A percentile compares a stretch with the other conserved stretches of the same genome.
Conservation (phyloP, 768 basidiomycete genomes). For the Dentipellis sp. region DNA sequence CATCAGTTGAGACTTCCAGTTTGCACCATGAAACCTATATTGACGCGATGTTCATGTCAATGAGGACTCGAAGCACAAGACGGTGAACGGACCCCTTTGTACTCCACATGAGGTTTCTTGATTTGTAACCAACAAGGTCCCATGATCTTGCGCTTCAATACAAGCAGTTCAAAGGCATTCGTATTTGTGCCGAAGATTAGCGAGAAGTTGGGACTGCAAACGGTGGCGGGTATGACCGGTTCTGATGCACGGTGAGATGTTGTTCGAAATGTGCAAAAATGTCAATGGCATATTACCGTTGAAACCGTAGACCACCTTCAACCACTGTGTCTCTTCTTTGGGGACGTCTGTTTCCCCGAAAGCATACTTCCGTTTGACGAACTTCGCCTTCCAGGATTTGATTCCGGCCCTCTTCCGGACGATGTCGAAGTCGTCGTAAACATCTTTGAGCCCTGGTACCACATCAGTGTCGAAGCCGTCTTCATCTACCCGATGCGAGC, state of each 20-base stretch:
- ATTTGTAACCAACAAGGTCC: slow-evolving; percentile 96
- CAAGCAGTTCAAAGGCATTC: slow-evolving; percentile 86
- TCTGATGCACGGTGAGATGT: slow-evolving; percentile 30
- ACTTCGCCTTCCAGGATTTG: slow-evolving; percentile 66
- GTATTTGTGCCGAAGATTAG: slow-evolving; percentile 89
- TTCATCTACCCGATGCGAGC: slow-evolving; percentile 49
- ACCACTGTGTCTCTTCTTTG: slow-evolving; percentile 70
- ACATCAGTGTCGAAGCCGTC: slow-evolving; percentile 66
- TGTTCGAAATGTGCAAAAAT: not conserved
- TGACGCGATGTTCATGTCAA: not conserved
- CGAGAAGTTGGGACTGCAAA: slow-evolving; percentile 76
- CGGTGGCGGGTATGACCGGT: slow-evolving; percentile 60
- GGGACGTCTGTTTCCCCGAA: slow-evolving; percentile 85
- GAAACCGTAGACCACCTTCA: slow-evolving; percentile 91
- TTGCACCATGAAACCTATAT: slow-evolving; percentile 93
- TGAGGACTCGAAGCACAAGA: not conserved
- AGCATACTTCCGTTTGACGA: slow-evolving; percentile 84
- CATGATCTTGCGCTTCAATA: slow-evolving; percentile 96
- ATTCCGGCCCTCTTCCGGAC: slow-evolving; percentile 66
- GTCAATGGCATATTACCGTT: slow-evolving; percentile 38
- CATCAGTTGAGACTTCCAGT: slow-evolving; percentile 71
- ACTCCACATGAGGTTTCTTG: slow-evolving; percentile 62
- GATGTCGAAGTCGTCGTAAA: slow-evolving; percentile 77
- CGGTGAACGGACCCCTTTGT: slow-evolving; percentile 53
- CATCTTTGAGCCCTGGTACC: slow-evolving; percentile 58